Base-by-base conservation (phyloP, 2,329 filamentous ascomycete species). In the Aaosphaeria arxii region DNA sequence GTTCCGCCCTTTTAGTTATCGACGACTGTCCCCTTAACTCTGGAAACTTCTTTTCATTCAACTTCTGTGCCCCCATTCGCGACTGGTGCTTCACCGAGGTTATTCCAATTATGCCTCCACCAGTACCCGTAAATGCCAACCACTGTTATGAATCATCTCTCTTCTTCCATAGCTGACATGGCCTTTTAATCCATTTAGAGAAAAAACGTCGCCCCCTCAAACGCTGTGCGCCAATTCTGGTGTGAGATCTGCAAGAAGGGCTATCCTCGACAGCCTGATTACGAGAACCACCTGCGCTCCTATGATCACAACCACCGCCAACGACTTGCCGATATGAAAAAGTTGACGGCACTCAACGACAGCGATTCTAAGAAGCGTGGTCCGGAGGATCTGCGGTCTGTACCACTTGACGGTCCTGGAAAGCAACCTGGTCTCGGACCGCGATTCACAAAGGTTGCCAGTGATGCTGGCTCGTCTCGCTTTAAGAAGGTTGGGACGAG, bases 181-280 rank as follows among this genome's bases (percentile, higher is more conserved):
- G 17, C 17, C 17, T 24, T 24, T 24, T 24, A 24, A 24, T 24
- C 17, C 17, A 24, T 24, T 24, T 24, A 80, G 73, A 74, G 75
- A 55, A 64, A 79, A 63, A 67, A 66, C 35, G 58, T 60, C 11
- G 84, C 80, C 31, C 49, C 62, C 35, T 56, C 59, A 48, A 77
- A 62, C 30, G 77, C 65, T 7, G 57, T 65, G 46, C 61, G 61
- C 44, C 51, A 59, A 50, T 69, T 69, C 59, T 61, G 61, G 45
- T 70, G 84, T 76, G 82, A 85, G 38, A 82, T 97, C 46, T 97
- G 94, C 76, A 58, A 87, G 55, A 97, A 97, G 74, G 92, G 91
- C 61, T 99, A 97, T 73, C 85, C 86, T 1, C 90, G 94, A 47
- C 92, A 95, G 80, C 92, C 95, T 66, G 92, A 97, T 69, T 96